phyloP scores from a whole-genome alignment of 495 filamentous ascomycete species.

The Penicillium coprophilum region DNA sequence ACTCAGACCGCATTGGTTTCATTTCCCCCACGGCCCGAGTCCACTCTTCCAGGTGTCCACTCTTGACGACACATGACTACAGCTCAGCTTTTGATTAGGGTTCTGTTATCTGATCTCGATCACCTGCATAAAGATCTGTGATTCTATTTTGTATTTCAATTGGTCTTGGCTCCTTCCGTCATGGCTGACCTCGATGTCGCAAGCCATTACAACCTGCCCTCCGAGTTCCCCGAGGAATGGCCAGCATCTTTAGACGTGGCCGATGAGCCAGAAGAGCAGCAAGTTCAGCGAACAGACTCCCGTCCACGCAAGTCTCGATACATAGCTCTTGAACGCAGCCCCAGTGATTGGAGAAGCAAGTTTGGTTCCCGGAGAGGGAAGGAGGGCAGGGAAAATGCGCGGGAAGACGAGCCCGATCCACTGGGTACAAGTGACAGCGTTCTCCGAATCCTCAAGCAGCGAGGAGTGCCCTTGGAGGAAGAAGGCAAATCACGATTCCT shows the following conservation, averaged over 20 bases:
- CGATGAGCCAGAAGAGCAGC: conserved; percentile 67
- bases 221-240: conserved; percentile 80
- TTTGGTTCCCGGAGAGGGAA: conserved; percentile 68
- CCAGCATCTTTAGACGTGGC: conserved; percentile 74
- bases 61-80: conserved; percentile 16
- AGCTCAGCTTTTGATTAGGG: conserved; percentile 14
- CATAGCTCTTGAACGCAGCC: conserved; percentile 74
- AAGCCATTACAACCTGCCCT: conserved; percentile 84
- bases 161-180: conserved; percentile 11
- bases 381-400: conserved; percentile 71
- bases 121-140: conserved; percentile 9
- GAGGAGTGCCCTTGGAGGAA: conserved; percentile 81
- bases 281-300: conserved; percentile 45
- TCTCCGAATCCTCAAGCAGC: conserved; percentile 70
- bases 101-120: conserved; percentile 4
- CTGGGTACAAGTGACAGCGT: conserved; percentile 80
- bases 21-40: conserved; percentile 27
- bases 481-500: conserved; percentile 90
- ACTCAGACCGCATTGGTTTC: conserved; percentile 33
- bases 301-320: conserved; percentile 74
- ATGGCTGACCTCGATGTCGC: conserved; percentile 74
- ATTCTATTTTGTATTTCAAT: conserved; percentile 12
- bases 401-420: conserved; percentile 89
- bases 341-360: conserved; percentile 64
- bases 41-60: conserved; percentile 23